Percentiles rank a stretch among this genome's conserved stretches.
phyloP scores from a whole-genome alignment of 768 basidiomycete species.

The Dentipellis fragilis region DNA sequence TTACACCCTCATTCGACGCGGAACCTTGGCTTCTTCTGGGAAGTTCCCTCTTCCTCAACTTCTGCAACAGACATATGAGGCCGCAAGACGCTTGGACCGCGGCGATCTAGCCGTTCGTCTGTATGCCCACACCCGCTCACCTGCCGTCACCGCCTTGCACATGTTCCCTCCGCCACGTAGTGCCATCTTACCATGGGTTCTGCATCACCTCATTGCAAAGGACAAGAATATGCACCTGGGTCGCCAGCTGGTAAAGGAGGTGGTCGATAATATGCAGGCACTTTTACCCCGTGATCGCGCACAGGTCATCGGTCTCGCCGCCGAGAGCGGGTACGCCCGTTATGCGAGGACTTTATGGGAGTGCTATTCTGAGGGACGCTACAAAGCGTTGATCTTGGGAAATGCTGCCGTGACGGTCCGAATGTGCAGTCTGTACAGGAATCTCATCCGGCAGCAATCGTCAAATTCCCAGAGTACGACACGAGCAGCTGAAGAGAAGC shows the following conservation, averaged over 20 bases:
- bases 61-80: background rate
- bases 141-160: constrained; percentile 20
- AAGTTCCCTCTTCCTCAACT: background rate
- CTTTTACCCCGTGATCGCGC: constrained; percentile 38
- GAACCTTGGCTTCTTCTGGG: background rate
- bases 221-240: constrained; percentile 35
- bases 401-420: constrained; percentile 35
- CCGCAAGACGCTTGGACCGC: constrained; percentile 7
- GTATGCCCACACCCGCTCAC: constrained; percentile 35
- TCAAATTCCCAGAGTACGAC: background rate
- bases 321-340: constrained; percentile 35
- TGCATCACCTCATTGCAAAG: constrained; percentile 30
- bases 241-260: constrained; percentile 39
- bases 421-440: constrained; percentile 38
- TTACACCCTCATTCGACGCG: background rate
- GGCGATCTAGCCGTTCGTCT: constrained; percentile 31
- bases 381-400: constrained; percentile 30
- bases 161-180: constrained; percentile 43
- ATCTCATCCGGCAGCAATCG: background rate
- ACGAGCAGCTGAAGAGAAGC: background rate
- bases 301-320: constrained; percentile 36
- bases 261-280: constrained; percentile 28
- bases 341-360: constrained; percentile 50
- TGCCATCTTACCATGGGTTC: constrained; percentile 38
- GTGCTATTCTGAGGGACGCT: constrained; percentile 35